Evolutionary conservation across 2,329 filamentous ascomycete species (phyloP), one percentile per base, ranked within the genome.

Genomic region (Phialophora verrucosa): DNA sequence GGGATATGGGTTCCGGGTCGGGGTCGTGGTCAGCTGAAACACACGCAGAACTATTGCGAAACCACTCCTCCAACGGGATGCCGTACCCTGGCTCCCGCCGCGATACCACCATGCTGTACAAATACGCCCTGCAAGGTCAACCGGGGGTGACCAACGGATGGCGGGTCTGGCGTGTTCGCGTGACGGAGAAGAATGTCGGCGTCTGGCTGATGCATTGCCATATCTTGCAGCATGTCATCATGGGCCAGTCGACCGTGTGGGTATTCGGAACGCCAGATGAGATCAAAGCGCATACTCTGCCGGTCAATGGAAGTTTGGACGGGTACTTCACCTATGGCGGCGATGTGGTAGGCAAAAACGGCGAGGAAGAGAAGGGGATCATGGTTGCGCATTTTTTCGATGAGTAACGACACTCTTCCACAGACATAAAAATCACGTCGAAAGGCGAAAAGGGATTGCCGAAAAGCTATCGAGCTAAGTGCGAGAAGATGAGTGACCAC

Each of bases 151-250:
- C 79, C 1, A 78, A 81, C 0, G 86, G 87, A 0, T 90, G 87
- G 87, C 78, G 87, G 25, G 87, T 81, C 0, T 90, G 87, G 87
- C 78, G 87, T 6, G 74, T 89, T 0, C 77, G 84, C 1, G 82
- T 88, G 23, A 67, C 64, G 2, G 59, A 65, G 17, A 25, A 42
- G 25, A 67, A 69, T 42, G 74, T 82, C 0, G 87, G 86, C 0
- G 81, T 82, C 2, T 83, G 81, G 80, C 80, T 83, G 80, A 72
- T 83, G 50, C 82, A 84, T 72, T 84, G 82, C 64, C 82, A 84
- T 72, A 79, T 80, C 17, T 66, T 83, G 60, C 78, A 81, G 67
- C 82, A 84, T 71, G 82, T 82, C 78, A 72, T 81, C 1, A 81
- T 83, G 80, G 69, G 69, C 17, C 65, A 69, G 62, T 66, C 69